Evolutionary conservation across 768 basidiomycete species (phyloP), one percentile per base, ranked within the genome.

Genomic region (Hygrophoropsis aurantiaca): DNA sequence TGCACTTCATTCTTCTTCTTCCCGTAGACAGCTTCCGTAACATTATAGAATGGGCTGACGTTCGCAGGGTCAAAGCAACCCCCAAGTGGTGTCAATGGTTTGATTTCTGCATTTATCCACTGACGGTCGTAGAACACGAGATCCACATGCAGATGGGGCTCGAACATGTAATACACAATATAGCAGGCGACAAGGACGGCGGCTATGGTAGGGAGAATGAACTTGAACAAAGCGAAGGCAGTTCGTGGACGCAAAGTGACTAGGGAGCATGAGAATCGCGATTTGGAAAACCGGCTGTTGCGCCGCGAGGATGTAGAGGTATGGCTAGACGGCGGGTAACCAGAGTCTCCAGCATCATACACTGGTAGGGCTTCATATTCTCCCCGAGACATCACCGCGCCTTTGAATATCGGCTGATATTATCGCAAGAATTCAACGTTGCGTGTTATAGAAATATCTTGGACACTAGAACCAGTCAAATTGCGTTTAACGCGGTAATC

Each of bases 71-170:
- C 68, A 67, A 92, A 93, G 66, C 94, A 97, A 4, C 85, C 87
- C 0, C 81, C 69, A 19, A 92, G 74, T 0, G 83, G 80, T 0
- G 71, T 68, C 20, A 90, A 64, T 11, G 77, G 66, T n/a, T 83
- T 74, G 25, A 95, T 80, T 54, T 93, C 87, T 24, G 74, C 64
- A 40, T 75, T 62, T 25, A 94, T 73, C 90, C 94, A 97, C 26
- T 72, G 68, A 20, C 86, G 79, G 49, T 77, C 73, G 67, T 91
- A 93, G 57, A 92, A 81, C 20, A 85, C 74, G 23, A 94, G 69
- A 67, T 97, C 94, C 57, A 97, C 67, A 59, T 97, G 92, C 24
- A 66, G 59, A 30, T 66, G 64, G 2, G 90, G 80, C 62, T 95
- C 87, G 68, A 82, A 88, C 32, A 79, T 61, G 53, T 77, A 73